Evolutionary conservation across 805 yeast species (phyloP), one percentile per base, ranked within the genome.

Genomic region (Candida nanaspora): DNA sequence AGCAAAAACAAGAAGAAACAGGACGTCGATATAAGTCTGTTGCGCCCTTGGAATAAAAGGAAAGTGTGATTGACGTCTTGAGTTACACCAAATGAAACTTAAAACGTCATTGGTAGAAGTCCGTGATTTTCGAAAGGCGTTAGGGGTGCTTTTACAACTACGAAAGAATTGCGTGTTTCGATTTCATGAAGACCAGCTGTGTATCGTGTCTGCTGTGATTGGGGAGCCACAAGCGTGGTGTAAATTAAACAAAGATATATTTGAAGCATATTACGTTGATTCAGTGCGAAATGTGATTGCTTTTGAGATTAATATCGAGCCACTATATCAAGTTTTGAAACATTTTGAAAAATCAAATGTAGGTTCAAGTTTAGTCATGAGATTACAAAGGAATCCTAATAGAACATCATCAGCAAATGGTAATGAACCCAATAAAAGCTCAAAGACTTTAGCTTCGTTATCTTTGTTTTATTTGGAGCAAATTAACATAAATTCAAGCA

Each of bases 201-300:
- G 65, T 30, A 67, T 80, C 13, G 72, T 80, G 4, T 76, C 80
- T 47, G 67, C 72, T 1, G 66, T 73, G 8, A 48, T 69, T 22
- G 65, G 69, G 34, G 82, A 79, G 43, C 86, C 87, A 2, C 86
- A 80, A 46, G 74, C 78, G 2, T 82, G 87, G 86, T 72, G 82
- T 47, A 75, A 74, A 44, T 51, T 82, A 13, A 63, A 69, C 15
- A 66, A 52, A 3, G 59, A 66, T 13, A 53, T 78, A 30, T 73
- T 80, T 63, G 66, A 66, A 47, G 59, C 66, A 33, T 67, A 74
- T 32, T 78, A 74, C 44, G 67, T 78, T 27, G 70, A 66, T 38
- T 74, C 82, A 35, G 49, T 69, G 2, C 61, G 79, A 21, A 75
- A 76, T 28, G 65, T 69, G 16, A 72, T 83, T 18, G 68, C 72